Conservation (phyloP, 768 basidiomycete species). For the Neoboletus magnificus region DNA sequence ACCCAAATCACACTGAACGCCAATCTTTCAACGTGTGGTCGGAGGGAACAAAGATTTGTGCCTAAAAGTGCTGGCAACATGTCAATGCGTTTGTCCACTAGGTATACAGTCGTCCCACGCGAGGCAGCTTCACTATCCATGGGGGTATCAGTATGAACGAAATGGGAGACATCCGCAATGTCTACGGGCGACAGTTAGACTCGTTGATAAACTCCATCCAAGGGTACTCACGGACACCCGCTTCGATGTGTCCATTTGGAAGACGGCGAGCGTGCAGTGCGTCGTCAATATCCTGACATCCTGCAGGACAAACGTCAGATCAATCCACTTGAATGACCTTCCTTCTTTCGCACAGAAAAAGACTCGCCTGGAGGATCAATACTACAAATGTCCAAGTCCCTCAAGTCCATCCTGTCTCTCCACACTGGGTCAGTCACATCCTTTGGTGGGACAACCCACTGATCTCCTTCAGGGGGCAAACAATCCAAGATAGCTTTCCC, state of each 20-base stretch:
- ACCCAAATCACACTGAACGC: constrained; percentile 98
- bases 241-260: constrained; percentile 93
- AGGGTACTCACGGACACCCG: constrained; percentile 86
- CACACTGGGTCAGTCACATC: constrained; percentile 50
- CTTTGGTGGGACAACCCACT: constrained; percentile 90
- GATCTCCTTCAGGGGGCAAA: constrained; percentile 83
- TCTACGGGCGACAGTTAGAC: constrained; percentile 45
- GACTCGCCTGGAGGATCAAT: constrained; percentile 89
- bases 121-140: constrained; percentile 98
- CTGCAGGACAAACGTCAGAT: constrained; percentile 36
- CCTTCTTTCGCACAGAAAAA: neutral
- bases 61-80: constrained; percentile 94
- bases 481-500: constrained; percentile 94
- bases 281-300: constrained; percentile 98
- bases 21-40: constrained; percentile 89
- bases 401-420: constrained; percentile 83
- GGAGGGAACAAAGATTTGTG: constrained; percentile 90
- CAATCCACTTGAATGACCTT: constrained; percentile 2
- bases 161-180: constrained; percentile 97
- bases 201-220: neutral
- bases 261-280: constrained; percentile 86
- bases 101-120: constrained; percentile 93
- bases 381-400: constrained; percentile 85
- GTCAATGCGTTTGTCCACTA: constrained; percentile 98
- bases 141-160: constrained; percentile 87